Evolutionary conservation across 768 basidiomycete genomes (phyloP).

Genomic region (Macrolepiota fuliginosa): DNA sequence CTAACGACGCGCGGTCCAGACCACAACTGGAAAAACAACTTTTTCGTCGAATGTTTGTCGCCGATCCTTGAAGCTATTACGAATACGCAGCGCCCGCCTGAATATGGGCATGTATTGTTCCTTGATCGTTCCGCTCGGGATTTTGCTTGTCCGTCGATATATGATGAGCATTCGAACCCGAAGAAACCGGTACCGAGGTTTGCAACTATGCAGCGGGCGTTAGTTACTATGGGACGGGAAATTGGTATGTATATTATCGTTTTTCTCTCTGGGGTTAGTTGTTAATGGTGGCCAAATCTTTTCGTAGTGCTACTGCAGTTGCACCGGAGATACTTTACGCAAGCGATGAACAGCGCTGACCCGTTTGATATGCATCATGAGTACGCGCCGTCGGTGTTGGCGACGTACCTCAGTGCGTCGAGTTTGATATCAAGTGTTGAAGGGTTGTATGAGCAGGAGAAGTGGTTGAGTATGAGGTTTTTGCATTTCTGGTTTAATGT

Average conservation of each 20-base stretch:
- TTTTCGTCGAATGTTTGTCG: slow-evolving; percentile 60
- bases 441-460: slow-evolving; percentile 53
- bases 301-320: slow-evolving; percentile 59
- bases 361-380: slow-evolving; percentile 57
- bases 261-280: neutral
- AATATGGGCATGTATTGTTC: slow-evolving; percentile 48
- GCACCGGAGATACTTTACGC: slow-evolving; percentile 66
- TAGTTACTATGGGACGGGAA: slow-evolving; percentile 59
- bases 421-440: slow-evolving; percentile 57
- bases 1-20: slow-evolving; percentile 35
- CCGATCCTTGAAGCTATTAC: slow-evolving; percentile 61
- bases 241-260: slow-evolving; percentile 40
- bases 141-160: slow-evolving; percentile 48
- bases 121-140: slow-evolving; percentile 57
- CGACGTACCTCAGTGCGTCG: slow-evolving; percentile 60
- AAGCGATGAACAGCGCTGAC: slow-evolving; percentile 54
- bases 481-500: slow-evolving; percentile 75
- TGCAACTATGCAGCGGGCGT: slow-evolving; percentile 61
- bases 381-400: slow-evolving; percentile 69
- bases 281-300: neutral
- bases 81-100: slow-evolving; percentile 42
- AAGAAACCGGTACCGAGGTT: slow-evolving; percentile 43
- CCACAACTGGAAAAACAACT: slow-evolving; percentile 69
- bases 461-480: slow-evolving; percentile 61
- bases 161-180: slow-evolving; percentile 37